Evolutionary conservation across 2,329 filamentous ascomycete genomes (phyloP), one percentile per base, ranked within the genome.

Genomic region (Trichocomaceae sp.): DNA sequence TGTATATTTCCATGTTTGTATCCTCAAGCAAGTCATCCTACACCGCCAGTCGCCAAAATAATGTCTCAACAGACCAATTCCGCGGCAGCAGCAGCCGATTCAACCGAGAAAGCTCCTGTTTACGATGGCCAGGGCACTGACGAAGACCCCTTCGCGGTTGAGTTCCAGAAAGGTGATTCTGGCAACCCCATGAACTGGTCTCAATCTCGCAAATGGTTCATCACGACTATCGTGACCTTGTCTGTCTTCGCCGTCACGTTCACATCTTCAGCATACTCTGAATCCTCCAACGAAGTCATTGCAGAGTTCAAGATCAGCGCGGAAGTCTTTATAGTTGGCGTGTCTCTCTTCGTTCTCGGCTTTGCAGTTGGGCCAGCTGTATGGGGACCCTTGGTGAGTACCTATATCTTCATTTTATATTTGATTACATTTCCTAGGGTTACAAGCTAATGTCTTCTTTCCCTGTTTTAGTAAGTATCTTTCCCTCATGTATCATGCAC

Each of bases 221-320:
- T 74, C 17, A 74, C 73, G 0, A 31, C 69, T 41, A 55, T 72
- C 4, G 69, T 70, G 3, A 69, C 71, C 8, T 58, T 72, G 45
- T 68, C 72, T 13, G 72, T 73, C 2, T 64, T 75, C 2, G 73
- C 71, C 22, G 72, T 75, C 13, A 64, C 73, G 9, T 64, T 75
- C 33, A 70, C 72, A 9, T 68, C 66, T 2, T 66, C 62, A 2
- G 65, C 66, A n/a, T 70, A 66, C 50, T 60, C 60, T 29, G 66
- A 61, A 17, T 61, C 61, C 12, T 54, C 62, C 5, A 47, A 58
- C 5, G 47, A 66, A 20, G 56, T 72, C 42, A 55, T 66, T 13
- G 8, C 31, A 19, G 54, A 60, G 7, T 72, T 73, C 42, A 12
- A 65, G 0, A 50, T 67, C 23, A 59, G 62, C 26, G 29, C 51